Base-by-base conservation (phyloP, 2,329 filamentous ascomycete genomes). In the Calonectria honghensis region DNA sequence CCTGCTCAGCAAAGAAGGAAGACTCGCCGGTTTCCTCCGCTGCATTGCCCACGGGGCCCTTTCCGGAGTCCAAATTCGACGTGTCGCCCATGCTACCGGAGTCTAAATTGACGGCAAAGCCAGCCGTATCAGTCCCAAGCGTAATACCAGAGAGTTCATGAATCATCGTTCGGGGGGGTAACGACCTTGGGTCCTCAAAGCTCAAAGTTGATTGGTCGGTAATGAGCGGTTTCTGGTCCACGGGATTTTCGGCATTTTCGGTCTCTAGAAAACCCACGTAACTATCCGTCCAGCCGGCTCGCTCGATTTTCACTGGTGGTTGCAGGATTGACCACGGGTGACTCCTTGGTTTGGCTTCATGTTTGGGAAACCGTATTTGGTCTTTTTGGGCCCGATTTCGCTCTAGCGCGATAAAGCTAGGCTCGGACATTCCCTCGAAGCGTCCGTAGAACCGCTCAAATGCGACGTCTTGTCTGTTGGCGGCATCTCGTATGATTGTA, bases 381-480 rank as follows among this genome's bases (percentile, higher is more conserved):
- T 63, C 57, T 63, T 37, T 63, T 20, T 45, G 57, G 3, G 18
- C 9, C 4, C 57, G 57, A 5, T 41, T 27, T 10, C 57, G 35
- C 29, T 63, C 57, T 2, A 63, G 57, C 18, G 57, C 18, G 7
- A 63, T 63, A 20, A 63, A 41, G 27, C 39, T 41, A 3, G 57
- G 57, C 37, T 63, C 57, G 7, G 57, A 63, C 16, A 63, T 63
- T 6, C 57, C 57, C 7, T 63, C 57, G 20, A 63, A 63, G 7
- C 57, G 57, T 5, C 57, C 35, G 39, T 63, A 63, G 35, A 63
- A 63, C 4, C 57, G 37, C 2, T 20, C 57, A 63, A 63, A 63
- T 2, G 57, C 57, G 2, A 37, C 6, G 0, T 63, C 35, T 18
- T 29, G 11, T 18, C 24, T 63, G 14, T 41, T 39, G n/a, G 37